These are phyloP conservation scores for Kandelia obovata DNA, from an alignment of 345 rosid genomes.

Conservation along the genomic window DNA sequence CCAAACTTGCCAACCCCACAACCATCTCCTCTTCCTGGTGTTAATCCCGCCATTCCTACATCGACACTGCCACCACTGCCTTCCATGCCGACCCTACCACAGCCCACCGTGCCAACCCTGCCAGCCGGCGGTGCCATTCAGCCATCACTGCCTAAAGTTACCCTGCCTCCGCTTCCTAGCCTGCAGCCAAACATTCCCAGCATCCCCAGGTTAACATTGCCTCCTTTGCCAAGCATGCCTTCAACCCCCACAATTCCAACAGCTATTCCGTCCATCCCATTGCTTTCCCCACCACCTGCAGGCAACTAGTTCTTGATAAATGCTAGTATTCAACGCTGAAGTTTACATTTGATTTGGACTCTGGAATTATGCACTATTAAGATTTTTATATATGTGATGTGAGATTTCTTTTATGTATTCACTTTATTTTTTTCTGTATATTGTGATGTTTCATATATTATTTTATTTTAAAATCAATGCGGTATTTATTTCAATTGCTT, in stretches of 20 bases:
- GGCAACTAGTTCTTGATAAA: no score
- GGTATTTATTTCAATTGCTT: no score
- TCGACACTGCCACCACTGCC: conserved; percentile 6
- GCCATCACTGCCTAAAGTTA: not conserved
- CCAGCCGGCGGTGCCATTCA: not conserved
- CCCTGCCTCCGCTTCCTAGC: conserved; percentile 1
- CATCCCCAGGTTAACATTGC: not conserved
- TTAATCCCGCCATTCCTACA: not conserved
- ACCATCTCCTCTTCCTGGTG: no score
- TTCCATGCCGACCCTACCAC: not conserved
- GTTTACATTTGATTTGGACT: no score
- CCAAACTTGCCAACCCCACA: no score
- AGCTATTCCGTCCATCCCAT: conserved; percentile 7
- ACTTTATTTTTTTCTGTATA: no score
- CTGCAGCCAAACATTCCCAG: not conserved
- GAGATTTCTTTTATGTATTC: no score
- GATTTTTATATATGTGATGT: no score
- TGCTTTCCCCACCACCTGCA: conserved; percentile 2
- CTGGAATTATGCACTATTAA: no score
- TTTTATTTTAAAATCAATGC: no score
- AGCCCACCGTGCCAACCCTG: not conserved
- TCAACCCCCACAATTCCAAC: not conserved
- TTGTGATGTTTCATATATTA: no score
- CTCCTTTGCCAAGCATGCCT: not conserved
- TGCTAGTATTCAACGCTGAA: no score